Base-by-base conservation (phyloP, 176 grass and related monocot genomes). In the Aegilops longissima region DNA sequence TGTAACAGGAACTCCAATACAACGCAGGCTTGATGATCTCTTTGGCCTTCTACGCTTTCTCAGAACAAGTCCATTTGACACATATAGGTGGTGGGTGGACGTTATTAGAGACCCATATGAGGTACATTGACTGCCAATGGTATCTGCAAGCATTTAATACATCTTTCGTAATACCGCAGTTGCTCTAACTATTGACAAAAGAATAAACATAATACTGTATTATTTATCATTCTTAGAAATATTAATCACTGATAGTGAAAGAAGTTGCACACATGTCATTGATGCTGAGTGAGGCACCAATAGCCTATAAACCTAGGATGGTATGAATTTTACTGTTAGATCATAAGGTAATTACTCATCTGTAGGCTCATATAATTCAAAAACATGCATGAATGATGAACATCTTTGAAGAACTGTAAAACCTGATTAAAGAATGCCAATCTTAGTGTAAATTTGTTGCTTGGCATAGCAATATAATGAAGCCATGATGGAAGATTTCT, bases 71-170 rank as follows among this genome's bases (percentile, higher is more conserved):
- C 96, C 96, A 44, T 98, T 92, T 91, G 96, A 95, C 79, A 88
- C 90, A 62, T 94, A 94, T 85, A 91, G 93, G 73, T 98, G 96
- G 96, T 98, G 96, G 96, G 92, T 69, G 79, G 93, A 98, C 73
- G 73, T 98, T 83, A 88, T 98, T 87, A 92, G 92, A 90, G 92
- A 95, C 61, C 96, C 96, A 61, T 98, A 98, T 84, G 96, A 98
- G 93, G 96, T 98, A 92, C 76, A 72, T 73, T 54, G 35, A 75
- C 52, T 79, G 54, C 84, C 36, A 73, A 40, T 78, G 23, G 23
- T 80, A 73, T 83, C 35, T 70, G 11, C 13, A 30, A 40, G 68
- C 17, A 78, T 83, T 78, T 40, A 79, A 66, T 56, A 73, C 66
- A 47, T 90, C 40, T 49, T 77, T 66, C 47, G 2, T 75, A 30